Evolutionary conservation across 2,329 filamentous ascomycete species (phyloP).

Genomic region (Fusarium guadeloupense): DNA sequence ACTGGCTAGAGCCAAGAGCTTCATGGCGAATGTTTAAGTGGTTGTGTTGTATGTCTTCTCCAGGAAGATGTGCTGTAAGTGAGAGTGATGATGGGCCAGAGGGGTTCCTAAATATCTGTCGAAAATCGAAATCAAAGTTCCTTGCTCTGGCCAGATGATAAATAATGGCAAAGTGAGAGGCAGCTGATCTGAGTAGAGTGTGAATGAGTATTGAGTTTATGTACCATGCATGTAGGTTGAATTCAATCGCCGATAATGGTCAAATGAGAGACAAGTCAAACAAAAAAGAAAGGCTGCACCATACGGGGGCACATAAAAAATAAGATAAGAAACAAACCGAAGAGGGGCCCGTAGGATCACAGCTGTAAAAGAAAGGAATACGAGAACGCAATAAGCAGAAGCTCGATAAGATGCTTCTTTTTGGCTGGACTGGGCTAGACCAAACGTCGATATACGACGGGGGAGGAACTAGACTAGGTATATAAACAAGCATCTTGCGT

Average conservation of each 20-base stretch:
- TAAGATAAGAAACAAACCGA: conserved; percentile 2
- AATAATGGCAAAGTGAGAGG: neutral
- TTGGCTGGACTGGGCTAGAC: conserved; percentile 32
- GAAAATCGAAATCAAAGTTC: neutral
- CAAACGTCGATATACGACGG: conserved; percentile 15
- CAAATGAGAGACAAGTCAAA: neutral
- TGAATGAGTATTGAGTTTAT: conserved; percentile 9
- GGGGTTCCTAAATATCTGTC: neutral
- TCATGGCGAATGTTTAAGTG: conserved; percentile 19
- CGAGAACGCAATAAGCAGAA: conserved; percentile 37
- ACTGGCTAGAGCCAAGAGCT: conserved; percentile 24
- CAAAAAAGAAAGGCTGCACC: neutral
- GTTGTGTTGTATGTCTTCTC: conserved; percentile 16
- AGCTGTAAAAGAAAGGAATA: conserved; percentile 23
- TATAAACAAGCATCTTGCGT: conserved; percentile 3
- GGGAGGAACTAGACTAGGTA: conserved; percentile 13
- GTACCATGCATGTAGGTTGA: neutral
- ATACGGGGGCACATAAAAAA: conserved; percentile 4
- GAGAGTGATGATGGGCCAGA: neutral
- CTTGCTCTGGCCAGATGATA: neutral
- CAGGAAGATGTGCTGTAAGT: conserved; percentile 13
- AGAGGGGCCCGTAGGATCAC: conserved; percentile 11
- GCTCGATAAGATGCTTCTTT: conserved; percentile 20
- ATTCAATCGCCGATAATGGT: neutral
- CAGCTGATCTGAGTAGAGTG: neutral